These are phyloP conservation scores for Trametes polyzona DNA, from an alignment of 1,284 basidiomycete genomes.

Conservation along the genomic window DNA sequence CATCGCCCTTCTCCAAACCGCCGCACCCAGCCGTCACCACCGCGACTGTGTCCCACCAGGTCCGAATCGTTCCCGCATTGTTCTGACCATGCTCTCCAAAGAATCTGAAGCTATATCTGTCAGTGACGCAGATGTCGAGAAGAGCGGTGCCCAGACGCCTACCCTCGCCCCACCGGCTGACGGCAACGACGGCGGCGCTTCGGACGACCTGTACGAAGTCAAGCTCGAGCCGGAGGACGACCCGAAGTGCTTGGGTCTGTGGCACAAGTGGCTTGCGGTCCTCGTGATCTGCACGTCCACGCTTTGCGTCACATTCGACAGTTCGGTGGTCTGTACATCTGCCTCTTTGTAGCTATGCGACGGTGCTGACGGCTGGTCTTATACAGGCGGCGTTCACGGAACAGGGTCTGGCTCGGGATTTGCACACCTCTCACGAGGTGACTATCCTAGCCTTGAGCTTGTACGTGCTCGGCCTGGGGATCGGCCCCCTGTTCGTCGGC, in stretches of 20 bases:
- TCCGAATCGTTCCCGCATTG: not conserved
- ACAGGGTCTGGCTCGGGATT: constrained; percentile 57
- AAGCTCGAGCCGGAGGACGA: constrained; percentile 52
- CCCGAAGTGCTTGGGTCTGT: constrained; percentile 49
- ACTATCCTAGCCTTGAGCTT: constrained; percentile 73
- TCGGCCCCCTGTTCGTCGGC: constrained; percentile 53
- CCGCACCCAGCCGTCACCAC: not conserved
- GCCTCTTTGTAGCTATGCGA: not conserved
- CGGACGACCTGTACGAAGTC: constrained; percentile 34
- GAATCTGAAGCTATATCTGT: too few relatives aligned
- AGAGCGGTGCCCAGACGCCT: constrained; percentile 9
- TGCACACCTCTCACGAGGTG: constrained; percentile 64
- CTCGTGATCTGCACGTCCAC: constrained; percentile 56
- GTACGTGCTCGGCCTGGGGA: constrained; percentile 65
- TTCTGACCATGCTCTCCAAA: not conserved
- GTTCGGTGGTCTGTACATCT: constrained; percentile 58
- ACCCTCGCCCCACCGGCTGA: not conserved
- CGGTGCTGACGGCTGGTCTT: constrained; percentile 1
- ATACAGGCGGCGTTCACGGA: constrained; percentile 70
- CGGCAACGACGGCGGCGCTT: not conserved
- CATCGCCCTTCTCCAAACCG: too few relatives aligned
- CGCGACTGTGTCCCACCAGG: not conserved
- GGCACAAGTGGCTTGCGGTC: constrained; percentile 63
- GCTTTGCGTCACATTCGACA: constrained; percentile 71
- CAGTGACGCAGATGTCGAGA: constrained; percentile 17